Conservation (phyloP, 2,329 filamentous ascomycete genomes). For the Talaromyces islandicus region DNA sequence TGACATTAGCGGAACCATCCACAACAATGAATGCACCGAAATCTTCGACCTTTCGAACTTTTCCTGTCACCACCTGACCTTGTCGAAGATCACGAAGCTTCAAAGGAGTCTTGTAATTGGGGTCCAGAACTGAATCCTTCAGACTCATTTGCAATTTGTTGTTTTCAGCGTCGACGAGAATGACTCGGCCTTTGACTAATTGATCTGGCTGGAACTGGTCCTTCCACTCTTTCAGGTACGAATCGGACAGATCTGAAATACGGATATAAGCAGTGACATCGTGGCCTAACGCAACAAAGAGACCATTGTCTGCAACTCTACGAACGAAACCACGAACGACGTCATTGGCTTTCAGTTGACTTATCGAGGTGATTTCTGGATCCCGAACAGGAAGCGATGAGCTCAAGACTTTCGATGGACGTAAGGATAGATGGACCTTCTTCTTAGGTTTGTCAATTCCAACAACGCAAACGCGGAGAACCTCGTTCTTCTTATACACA, state of each 20-base stretch:
- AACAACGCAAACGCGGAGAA: conserved; percentile 80
- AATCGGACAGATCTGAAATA: conserved; percentile 82
- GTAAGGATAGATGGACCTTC: conserved; percentile 70
- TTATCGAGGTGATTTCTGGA: conserved; percentile 64
- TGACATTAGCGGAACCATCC: conserved; percentile 80
- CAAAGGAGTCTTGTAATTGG: conserved; percentile 67
- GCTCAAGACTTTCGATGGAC: conserved; percentile 83
- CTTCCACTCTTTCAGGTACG: conserved; percentile 94
- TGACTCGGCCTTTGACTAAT: conserved; percentile 80
- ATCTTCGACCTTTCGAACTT: conserved; percentile 86
- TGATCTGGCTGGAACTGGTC: conserved; percentile 80
- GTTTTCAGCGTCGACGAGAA: conserved; percentile 60
- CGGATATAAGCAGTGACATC: conserved; percentile 76
- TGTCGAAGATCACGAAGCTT: conserved; percentile 69
- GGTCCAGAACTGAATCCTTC: conserved; percentile 76
- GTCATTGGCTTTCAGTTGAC: conserved; percentile 70
- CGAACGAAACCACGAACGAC: conserved; percentile 88
- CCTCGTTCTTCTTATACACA: conserved; percentile 73
- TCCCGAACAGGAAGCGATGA: conserved; percentile 77
- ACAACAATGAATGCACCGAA: conserved; percentile 93
- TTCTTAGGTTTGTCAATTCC: conserved; percentile 79
- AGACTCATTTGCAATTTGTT: conserved; percentile 79
- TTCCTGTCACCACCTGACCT: conserved; percentile 81
- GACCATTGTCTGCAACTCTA: conserved; percentile 78
- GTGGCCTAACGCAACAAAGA: conserved; percentile 80